Base-by-base conservation (phyloP, 495 filamentous ascomycete species). In the Aspergillus haitiensis region DNA sequence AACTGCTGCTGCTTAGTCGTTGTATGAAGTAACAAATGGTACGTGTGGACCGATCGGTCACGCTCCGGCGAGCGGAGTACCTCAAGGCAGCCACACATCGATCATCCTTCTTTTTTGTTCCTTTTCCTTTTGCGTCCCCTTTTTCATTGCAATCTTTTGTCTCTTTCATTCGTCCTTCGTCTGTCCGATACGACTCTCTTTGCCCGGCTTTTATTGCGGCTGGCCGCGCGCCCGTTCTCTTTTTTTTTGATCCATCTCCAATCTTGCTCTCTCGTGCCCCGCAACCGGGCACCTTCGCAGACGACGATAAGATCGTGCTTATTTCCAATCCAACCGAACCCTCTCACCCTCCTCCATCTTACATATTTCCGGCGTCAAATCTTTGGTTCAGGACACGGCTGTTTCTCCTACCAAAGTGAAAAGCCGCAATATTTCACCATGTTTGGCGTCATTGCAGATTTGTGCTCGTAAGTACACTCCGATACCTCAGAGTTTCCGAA, bases 401-500 rank as follows among this genome's bases (percentile, higher is more conserved):
- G 18, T 16, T 46, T 3, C 42, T 46, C 7, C 6, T 16, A 13
- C 42, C 42, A 46, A 16, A 13, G n/a, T 31, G 33, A 36, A 21
- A 12, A 48, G 1, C 55, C 0, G 18, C 46, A 40, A 7, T 47
- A 32, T 48, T 34, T 39, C 69, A 70, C 71, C 64, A 94, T 96
- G 90, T 91, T 95, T 67, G 88, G 88, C 67, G 82, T 93, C 39
- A 81, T 93, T 60, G 84, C 91, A 64, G 88, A 90, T 72, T 76
- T 92, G 53, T 75, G 94, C 70, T 92, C 88, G 89, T 92, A 75
- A 79, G 87, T 80, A 56, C 37, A 49, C 37, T 21, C 51, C 51
- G 55, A 39, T 36, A 21, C 15, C 58, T 27, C 57, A 56, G 35
- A 3, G 21, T 27, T 39, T 52, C 13, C 42, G 37, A 31, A 18